Base-by-base conservation (phyloP, 176 grass and related monocot species). In the Tillandsia leiboldiana region DNA sequence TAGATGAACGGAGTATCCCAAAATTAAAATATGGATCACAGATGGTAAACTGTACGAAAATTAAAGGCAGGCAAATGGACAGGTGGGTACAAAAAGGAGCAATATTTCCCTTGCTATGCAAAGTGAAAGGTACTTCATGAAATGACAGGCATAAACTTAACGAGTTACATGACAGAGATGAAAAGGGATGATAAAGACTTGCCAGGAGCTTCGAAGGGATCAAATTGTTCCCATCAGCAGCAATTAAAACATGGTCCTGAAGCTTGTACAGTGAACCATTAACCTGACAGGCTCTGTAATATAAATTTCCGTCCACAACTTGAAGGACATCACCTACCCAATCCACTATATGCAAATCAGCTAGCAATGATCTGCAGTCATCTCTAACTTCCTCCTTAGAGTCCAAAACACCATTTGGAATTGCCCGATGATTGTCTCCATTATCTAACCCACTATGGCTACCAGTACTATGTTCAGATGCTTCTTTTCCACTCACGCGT, bases 231-330 rank as follows among this genome's bases (percentile, higher is more conserved):
- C 42, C 75, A 66, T 71, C 50, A 20, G 53, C 67, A 17, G 62
- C 22, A 64, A 86, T 71, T 67, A 86, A 68, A 54, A 82, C 73
- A 71, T 86, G 58, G 74, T 86, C 84, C 68, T 82, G 52, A 71
- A 82, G 61, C 73, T 67, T 86, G 66, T 82, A 82, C 73, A 51
- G 12, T 53, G 67, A 2, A 66, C 66, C 75, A 82, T 86, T 72
- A 78, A 86, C 12, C 1, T 23, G 73, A 67, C 79, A 86, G 2
- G 79, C 81, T 14, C 49, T 65, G 66, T 86, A 86, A 27, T 75
- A 82, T 70, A 71, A 74, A 27, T 74, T 72, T 50, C 72, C 72
- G 12, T 62, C 71, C 15, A 78, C 72, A 67, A 77, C 47, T 78
- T 78, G 57, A 26, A 82, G 70, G 63, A 29, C 57, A 63, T 75